Percentiles rank a stretch among this genome's conserved stretches.
Conservation (phyloP, 176 grass and related monocot genomes). For the Musa itinerans region DNA sequence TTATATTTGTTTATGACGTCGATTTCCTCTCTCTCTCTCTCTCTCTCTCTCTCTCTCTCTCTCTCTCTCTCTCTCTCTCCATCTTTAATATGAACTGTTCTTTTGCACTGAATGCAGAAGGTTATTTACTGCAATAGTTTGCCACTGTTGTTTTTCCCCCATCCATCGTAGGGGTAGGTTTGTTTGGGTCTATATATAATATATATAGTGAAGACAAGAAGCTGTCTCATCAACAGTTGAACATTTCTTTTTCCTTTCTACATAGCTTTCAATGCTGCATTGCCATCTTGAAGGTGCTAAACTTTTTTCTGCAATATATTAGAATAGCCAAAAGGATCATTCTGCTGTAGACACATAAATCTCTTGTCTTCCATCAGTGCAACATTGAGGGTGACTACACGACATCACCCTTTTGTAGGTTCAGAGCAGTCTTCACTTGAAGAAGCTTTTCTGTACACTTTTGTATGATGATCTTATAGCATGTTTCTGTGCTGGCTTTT, state of each 20-base stretch:
- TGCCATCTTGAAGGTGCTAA: not conserved
- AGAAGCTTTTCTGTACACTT: not conserved
- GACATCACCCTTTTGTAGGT: not conserved
- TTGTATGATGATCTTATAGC: not conserved
- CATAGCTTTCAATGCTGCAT: not conserved
- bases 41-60: not conserved
- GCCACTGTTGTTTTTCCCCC: not conserved
- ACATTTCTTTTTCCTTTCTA: not conserved
- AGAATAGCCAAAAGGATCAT: not conserved
- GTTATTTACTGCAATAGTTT: not conserved
- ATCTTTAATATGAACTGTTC: not conserved
- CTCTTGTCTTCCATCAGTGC: not conserved
- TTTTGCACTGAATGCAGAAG: not conserved
- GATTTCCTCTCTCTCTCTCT: not conserved
- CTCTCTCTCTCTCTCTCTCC: not conserved
- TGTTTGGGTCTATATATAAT: not conserved
- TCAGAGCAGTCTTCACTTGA: not conserved
- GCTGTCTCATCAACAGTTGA: not conserved
- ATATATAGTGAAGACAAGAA: not conserved
- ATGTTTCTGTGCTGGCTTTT: not conserved
- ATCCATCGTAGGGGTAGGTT: not conserved
- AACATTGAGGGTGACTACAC: slow-evolving; percentile 11
- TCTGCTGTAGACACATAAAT: not conserved
- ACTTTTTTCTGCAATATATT: not conserved
- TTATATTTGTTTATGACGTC: not conserved